Evolutionary conservation across 257 asterid genomes (phyloP), one percentile per base, ranked within the genome.

Genomic region (Solanum gandarillasii): DNA sequence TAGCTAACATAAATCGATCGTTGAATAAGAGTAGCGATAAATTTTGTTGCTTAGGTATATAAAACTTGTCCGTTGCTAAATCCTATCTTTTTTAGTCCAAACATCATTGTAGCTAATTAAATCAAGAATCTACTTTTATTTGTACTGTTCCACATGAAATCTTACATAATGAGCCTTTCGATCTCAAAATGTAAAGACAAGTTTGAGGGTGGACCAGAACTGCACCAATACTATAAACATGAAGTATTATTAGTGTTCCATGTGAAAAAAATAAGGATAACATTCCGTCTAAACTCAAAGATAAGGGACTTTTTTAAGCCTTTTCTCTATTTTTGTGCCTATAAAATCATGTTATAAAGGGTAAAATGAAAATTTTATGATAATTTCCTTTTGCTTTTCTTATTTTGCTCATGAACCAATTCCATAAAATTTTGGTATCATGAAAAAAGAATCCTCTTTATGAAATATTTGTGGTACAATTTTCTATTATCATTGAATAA

Each of bases 41-140:
- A 55, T 18, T 55, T 6, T 55, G 5, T 55, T 18, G 11, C 6
- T 55, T 55, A 18, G 25, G 0, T 7, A 55, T 6, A 55, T 16
- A 52, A 20, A 20, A 20, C 9, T 55, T 55, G 4, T 20, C 25
- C 0, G 0, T 20, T 0, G 4, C 10, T 55, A 55, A 55, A 55
- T 55, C 2, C 60, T 55, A 55, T 55, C 0, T 55, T 55, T 20
- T 55, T 48, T 2, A 55, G 2, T 20, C 2, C 65, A 55, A 18
- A 55, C 10, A 18, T 55, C 4, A 55, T 55, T 55, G n/a, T 6
- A 55, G 11, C 65, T 18, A 20, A 55, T 18, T 7, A 55, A 55
- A 55, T 55, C 25, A 55, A 18, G 25, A 55, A 55, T 55, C 11
- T 1, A 20, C 25, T 1, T 55, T 55, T 20, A 55, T 55, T 16